Evolutionary conservation across 2,329 filamentous ascomycete genomes (phyloP).

Genomic region (Aspergillus candidus): DNA sequence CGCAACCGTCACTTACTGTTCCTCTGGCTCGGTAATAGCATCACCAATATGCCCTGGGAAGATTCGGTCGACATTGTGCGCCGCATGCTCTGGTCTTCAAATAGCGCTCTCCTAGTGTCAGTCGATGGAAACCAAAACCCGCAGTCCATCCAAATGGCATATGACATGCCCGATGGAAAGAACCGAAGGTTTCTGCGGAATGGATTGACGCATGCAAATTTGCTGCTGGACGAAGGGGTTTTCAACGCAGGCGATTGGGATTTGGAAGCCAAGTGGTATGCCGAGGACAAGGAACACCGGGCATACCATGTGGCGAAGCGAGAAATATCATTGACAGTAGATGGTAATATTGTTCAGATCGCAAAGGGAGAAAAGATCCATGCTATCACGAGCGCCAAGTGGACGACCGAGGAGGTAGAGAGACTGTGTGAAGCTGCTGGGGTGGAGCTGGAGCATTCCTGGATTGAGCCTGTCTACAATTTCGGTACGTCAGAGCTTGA

Average conservation of each 20-base stretch:
- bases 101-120: background rate
- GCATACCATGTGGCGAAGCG: background rate
- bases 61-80: too few species aligned
- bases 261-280: background rate
- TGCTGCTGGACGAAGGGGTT: background rate
- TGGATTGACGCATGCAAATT: background rate
- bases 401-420: too few species aligned
- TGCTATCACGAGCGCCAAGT: too few species aligned
- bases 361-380: background rate
- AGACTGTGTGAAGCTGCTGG: too few species aligned
- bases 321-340: background rate
- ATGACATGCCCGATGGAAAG: background rate
- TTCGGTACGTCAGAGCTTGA: too few species aligned
- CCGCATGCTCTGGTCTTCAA: too few species aligned
- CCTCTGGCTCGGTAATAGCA: background rate
- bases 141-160: background rate
- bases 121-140: background rate
- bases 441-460: too few species aligned
- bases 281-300: background rate
- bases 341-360: background rate
- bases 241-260: background rate
- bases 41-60: background rate
- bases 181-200: background rate
- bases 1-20: background rate
- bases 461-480: too few species aligned